phyloP scores from a whole-genome alignment of 768 basidiomycete genomes.

The Tulasnella sp. region DNA sequence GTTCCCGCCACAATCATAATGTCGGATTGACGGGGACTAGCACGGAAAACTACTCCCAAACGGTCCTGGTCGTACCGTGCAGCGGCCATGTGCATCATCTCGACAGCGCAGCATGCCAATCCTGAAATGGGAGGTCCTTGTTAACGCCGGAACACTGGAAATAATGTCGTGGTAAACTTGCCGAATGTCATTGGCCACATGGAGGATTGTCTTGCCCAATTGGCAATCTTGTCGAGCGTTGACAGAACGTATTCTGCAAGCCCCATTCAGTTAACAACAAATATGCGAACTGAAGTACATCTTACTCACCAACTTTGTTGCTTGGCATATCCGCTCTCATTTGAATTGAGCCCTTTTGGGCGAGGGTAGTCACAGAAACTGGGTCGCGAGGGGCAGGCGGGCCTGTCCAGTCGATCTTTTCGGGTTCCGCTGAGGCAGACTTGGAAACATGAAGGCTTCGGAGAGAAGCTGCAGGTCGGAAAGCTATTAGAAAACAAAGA shows the following conservation, averaged over 20 bases:
- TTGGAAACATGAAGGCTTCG: slow-evolving; percentile 11
- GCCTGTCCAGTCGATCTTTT: slow-evolving; percentile 21
- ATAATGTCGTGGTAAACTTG: slow-evolving; percentile 28
- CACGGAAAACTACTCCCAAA: slow-evolving; percentile 95
- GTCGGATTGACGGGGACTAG: slow-evolving; percentile 95
- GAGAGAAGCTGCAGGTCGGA: slow-evolving; percentile 11
- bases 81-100: slow-evolving; percentile 99
- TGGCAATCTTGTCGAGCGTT: slow-evolving; percentile 91
- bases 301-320: slow-evolving; percentile 73
- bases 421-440: not conserved
- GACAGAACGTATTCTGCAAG: slow-evolving; percentile 87
- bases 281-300: not conserved
- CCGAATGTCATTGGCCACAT: slow-evolving; percentile 99
- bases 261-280: not conserved
- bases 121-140: slow-evolving; percentile 47
- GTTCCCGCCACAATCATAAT: slow-evolving; percentile 99
- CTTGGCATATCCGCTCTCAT: slow-evolving; percentile 79
- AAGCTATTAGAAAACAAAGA: not conserved
- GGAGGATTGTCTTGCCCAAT: slow-evolving; percentile 96
- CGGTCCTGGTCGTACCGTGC: slow-evolving; percentile 98
- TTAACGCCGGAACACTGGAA: not conserved
- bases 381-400: slow-evolving; percentile 10
- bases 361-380: slow-evolving; percentile 40
- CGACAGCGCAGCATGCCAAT: slow-evolving; percentile 97
- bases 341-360: slow-evolving; percentile 77